phyloP scores from a whole-genome alignment of 2,329 filamentous ascomycete genomes.

The Bipolaris gigantea region DNA sequence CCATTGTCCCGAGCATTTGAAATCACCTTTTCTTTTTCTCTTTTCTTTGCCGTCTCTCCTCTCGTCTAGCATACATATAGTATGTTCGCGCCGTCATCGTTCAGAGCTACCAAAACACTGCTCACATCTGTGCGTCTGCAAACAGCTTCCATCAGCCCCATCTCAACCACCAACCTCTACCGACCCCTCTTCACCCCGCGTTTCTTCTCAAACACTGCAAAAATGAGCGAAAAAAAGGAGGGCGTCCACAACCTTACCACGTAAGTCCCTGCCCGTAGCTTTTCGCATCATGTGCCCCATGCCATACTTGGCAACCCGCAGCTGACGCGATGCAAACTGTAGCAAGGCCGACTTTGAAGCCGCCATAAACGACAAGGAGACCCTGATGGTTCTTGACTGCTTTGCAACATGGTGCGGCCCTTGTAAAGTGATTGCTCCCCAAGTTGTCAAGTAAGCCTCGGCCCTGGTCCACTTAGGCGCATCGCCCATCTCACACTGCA shows the following conservation, averaged over 20 bases:
- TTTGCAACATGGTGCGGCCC: constrained; percentile 92
- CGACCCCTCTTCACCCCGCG: constrained; percentile 38
- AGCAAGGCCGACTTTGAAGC: constrained; percentile 64
- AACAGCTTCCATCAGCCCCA: constrained; percentile 37
- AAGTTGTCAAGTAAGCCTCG: constrained; percentile 63
- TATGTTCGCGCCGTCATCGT: constrained; percentile 46
- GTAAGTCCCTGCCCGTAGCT: constrained; percentile 39
- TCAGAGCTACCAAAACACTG: constrained; percentile 45
- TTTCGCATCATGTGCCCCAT: constrained; percentile 9
- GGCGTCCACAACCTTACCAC: constrained; percentile 55
- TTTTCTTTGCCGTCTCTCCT: constrained; percentile 19
- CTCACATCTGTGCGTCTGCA: constrained; percentile 47
- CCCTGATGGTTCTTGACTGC: constrained; percentile 78
- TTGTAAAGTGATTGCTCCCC: constrained; percentile 86
- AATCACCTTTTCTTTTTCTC: constrained; percentile 30
- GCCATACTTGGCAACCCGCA: constrained; percentile 12
- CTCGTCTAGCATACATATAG: constrained; percentile 37
- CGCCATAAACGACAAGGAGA: constrained; percentile 56
- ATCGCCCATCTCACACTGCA: constrained; percentile 5
- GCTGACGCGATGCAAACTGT: constrained; percentile 15
- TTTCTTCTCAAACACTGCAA: constrained; percentile 48
- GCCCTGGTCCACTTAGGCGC: not conserved
- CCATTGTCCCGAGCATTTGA: constrained; percentile 40
- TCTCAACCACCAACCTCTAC: constrained; percentile 36
- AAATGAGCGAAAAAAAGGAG: constrained; percentile 46